A percentile compares a stretch with the other conserved stretches of the same genome.
Evolutionary conservation across 331 rosid species (phyloP).

Genomic region (Rhamnella rubrinervis): DNA sequence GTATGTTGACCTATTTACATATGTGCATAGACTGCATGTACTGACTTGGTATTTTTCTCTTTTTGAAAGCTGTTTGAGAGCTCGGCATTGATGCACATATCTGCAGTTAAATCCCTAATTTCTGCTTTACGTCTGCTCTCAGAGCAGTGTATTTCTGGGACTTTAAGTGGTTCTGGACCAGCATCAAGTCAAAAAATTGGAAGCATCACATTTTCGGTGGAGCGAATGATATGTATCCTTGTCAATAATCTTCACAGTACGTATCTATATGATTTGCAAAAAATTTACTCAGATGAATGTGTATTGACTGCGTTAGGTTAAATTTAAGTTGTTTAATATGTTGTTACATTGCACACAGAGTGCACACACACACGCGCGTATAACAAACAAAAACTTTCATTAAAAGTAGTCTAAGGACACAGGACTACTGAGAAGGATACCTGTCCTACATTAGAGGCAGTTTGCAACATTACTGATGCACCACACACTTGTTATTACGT

Average conservation of each 20-base stretch:
- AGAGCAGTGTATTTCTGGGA: conserved; percentile 63
- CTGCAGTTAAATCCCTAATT: conserved; percentile 91
- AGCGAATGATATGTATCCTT: conserved; percentile 90
- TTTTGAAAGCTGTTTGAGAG: conserved; percentile 84
- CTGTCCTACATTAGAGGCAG: too few species aligned
- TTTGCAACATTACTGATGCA: too few species aligned
- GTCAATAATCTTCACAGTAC: conserved; percentile 92
- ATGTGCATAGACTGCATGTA: conserved; percentile 10
- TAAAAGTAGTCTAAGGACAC: too few species aligned
- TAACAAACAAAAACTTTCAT: too few species aligned
- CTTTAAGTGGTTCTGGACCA: conserved; percentile 65
- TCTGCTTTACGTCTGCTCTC: conserved; percentile 92
- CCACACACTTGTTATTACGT: too few species aligned
- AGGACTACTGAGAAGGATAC: too few species aligned
- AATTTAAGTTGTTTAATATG: too few species aligned
- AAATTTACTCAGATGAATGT: neutral
- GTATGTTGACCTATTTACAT: neutral
- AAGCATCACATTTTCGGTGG: conserved; percentile 88
- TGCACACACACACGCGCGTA: too few species aligned
- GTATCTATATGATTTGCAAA: conserved; percentile 35
- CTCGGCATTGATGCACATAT: conserved; percentile 87
- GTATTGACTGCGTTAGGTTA: neutral
- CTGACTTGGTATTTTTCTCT: conserved; percentile 40
- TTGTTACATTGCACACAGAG: too few species aligned
- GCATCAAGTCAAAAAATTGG: conserved; percentile 80